phyloP scores from a whole-genome alignment of 768 basidiomycete genomes.

The Boletellus ananiceps region DNA sequence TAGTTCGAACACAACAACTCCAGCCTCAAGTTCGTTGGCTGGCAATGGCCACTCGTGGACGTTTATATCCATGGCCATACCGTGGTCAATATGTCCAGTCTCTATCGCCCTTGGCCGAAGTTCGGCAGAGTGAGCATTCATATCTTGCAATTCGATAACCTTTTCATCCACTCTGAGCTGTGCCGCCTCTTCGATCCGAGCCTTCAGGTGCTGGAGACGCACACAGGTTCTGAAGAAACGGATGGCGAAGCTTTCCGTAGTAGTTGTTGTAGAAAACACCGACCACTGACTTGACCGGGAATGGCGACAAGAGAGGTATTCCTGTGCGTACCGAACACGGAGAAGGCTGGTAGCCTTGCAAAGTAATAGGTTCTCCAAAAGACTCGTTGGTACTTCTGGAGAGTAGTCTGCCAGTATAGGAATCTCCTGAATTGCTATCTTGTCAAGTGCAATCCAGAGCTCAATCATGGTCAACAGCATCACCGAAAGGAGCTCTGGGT shows the following conservation, averaged over 20 bases:
- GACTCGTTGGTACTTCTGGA: constrained; percentile 37
- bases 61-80: not conserved
- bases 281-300: constrained; percentile 17
- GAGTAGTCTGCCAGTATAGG: constrained; percentile 31
- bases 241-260: constrained; percentile 26
- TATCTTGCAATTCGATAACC: constrained; percentile 22
- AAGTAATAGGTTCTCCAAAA: constrained; percentile 41
- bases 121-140: not conserved
- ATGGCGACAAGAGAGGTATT: constrained; percentile 32
- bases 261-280: constrained; percentile 28
- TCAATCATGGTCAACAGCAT: not conserved
- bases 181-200: constrained; percentile 30
- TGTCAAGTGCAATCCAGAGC: not conserved
- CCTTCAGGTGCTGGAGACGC: constrained; percentile 18
- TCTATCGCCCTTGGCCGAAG: too few species aligned
- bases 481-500: constrained; percentile 11
- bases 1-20: not conserved
- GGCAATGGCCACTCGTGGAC: constrained; percentile 48
- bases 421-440: not conserved
- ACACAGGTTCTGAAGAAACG: constrained; percentile 28
- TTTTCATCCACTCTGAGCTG: constrained; percentile 15
- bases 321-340: constrained; percentile 25
- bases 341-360: constrained; percentile 25
- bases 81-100: not conserved
- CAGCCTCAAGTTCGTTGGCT: not conserved